Evolutionary conservation across 805 yeast species (phyloP).

Genomic region (Saturnispora halmiae): DNA sequence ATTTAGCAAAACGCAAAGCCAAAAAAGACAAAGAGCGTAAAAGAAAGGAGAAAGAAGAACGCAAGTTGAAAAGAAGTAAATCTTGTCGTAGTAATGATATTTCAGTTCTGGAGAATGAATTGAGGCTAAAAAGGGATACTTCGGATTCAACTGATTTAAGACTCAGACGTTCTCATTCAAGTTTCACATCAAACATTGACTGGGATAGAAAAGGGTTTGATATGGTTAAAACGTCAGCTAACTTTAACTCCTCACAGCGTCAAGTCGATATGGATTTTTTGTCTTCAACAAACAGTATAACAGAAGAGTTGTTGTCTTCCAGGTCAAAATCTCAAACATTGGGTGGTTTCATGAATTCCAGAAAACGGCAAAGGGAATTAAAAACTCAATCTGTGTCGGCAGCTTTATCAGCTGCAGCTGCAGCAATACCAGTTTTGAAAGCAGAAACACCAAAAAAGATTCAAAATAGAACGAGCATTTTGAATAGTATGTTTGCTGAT

Average conservation of each 20-base stretch:
- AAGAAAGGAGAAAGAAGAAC: conserved; percentile 5
- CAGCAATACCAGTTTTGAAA: background rate
- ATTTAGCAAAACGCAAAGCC: conserved; percentile 11
- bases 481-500: conserved; percentile 8
- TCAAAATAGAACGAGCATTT: conserved; percentile 1
- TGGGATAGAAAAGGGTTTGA: conserved; percentile 27
- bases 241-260: background rate
- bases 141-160: conserved; percentile 15
- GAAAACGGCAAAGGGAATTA: conserved; percentile 9
- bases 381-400: conserved; percentile 17
- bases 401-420: conserved; percentile 23
- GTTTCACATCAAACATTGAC: conserved; percentile 16
- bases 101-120: background rate
- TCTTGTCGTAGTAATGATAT: background rate
- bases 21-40: conserved; percentile 7
- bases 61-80: background rate
- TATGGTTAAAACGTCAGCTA: conserved; percentile 21
- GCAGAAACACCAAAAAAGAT: background rate
- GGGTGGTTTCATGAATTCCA: conserved; percentile 13
- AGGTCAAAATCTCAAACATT: background rate
- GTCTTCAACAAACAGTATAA: background rate
- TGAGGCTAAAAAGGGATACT: conserved; percentile 2
- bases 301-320: background rate
- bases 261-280: conserved; percentile 1
- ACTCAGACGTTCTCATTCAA: conserved; percentile 22